Base-by-base conservation (phyloP, 768 basidiomycete genomes). In the Trichaptum fuscoviolaceum region DNA sequence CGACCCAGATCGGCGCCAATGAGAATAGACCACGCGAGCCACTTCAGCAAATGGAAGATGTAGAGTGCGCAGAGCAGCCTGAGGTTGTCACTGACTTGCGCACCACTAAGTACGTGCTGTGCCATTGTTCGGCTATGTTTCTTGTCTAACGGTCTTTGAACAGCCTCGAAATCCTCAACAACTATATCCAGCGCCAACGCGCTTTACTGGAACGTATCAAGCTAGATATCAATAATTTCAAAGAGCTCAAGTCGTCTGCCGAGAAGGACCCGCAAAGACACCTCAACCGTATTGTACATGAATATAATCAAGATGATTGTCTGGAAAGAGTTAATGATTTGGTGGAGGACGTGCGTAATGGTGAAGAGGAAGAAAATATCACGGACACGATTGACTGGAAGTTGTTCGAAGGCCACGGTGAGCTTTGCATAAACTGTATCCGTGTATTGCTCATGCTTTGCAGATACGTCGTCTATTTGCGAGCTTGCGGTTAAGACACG, bases 121-220 rank as follows among this genome's bases (percentile, higher is more conserved):
- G 35, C 17, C 17, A 17, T 7, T 36, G 17, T 36, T n/a, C n/a
- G n/a, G n/a, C n/a, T n/a, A n/a, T 52, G 42, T 30, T 30, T 30
- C 30, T 30, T 3, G n/a, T n/a, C n/a, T n/a, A n/a, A n/a, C n/a
- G n/a, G n/a, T n/a, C n/a, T n/a, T 20, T 15, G 42, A 12, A 12
- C 15, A 88, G 87, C 71, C 75, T 86, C 70, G 82, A 88, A 75
- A 88, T 87, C 79, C 87, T 92, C 70, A 83, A 85, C 71, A 77
- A 77, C 62, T 92, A 87, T 76, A 83, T 92, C 68, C 79, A 83
- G 65, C 78, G 83, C 57, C 91, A 92, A 76, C 84, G 77, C 73
- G 73, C 78, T 23, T 70, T 90, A 35, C 83, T 92, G 57, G 80
- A 81, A 62, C 83, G 83, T 35, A 88, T 88, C 30, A 83, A 85